A percentile compares a stretch with the other conserved stretches of the same genome.
Evolutionary conservation across 441 rosid genomes (phyloP).

Genomic region (Pelargonium cotyledonis): DNA sequence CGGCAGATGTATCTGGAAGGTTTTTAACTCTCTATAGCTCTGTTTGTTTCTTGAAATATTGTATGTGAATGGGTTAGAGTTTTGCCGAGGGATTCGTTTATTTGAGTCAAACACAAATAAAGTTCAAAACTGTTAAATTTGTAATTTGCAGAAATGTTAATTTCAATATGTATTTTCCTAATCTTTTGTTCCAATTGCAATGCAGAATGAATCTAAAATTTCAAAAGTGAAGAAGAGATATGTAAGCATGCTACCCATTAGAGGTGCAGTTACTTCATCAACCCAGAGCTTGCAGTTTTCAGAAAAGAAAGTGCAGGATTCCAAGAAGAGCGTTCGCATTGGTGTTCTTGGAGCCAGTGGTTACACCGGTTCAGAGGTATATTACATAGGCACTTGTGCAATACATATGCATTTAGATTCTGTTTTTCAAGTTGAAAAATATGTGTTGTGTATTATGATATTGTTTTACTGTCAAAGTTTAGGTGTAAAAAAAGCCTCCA

Average conservation of each 20-base stretch:
- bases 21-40: slow-evolving; percentile 14
- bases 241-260: slow-evolving; percentile 25
- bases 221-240: slow-evolving; percentile 25
- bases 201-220: slow-evolving; percentile 40
- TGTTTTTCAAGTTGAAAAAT: not conserved
- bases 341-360: slow-evolving; percentile 96
- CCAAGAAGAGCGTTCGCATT: slow-evolving; percentile 47
- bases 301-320: slow-evolving; percentile 23
- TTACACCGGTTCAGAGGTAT: slow-evolving; percentile 96
- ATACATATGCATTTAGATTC: not conserved
- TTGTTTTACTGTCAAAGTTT: not conserved
- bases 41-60: slow-evolving; percentile 15
- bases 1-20: slow-evolving; percentile 41
- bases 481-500: not conserved
- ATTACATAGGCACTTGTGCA: slow-evolving; percentile 10
- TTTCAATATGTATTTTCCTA: not conserved
- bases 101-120: not conserved
- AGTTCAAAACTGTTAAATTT: not conserved
- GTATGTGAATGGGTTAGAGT: not conserved
- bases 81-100: not conserved
- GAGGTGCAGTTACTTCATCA: slow-evolving; percentile 27
- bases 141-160: not conserved
- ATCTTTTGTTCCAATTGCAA: not conserved
- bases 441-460: not conserved
- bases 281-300: slow-evolving; percentile 34